Base-by-base conservation (phyloP, 208 protist genomes). In the Kentomonas sorsogonicus region DNA sequence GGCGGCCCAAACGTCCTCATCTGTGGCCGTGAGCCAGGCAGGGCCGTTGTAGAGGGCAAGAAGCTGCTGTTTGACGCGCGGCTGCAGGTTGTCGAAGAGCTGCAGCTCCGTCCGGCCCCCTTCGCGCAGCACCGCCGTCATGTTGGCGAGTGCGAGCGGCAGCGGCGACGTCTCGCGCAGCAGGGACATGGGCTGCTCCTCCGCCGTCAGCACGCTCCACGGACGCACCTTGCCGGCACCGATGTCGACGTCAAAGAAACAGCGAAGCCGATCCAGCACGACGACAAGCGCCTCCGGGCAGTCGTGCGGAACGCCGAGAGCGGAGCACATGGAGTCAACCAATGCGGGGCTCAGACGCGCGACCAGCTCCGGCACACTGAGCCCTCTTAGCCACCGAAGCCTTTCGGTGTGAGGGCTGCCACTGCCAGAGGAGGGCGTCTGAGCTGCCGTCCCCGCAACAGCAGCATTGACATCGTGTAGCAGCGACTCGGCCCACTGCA, bases 171-270 rank as follows among this genome's bases (percentile, higher is more conserved):
- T 90, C 41, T 87, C 74, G 58, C 70, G 63, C 11, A 76, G 91
- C n/a, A 95, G 59, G 54, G 76, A 90, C 7, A 74, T 89, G 1
- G 89, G 89, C 67, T 88, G 71, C 38, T 72, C 77, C 31, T 65
- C 54, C 11, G 53, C 46, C 2, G 70, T 50, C 31, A 92, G 69
- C 11, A 81, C 72, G 15, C 70, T 53, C 85, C 89, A 95, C 50
- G 76, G 80, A 1, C 82, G 71, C 34, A 87, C 73, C 23, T 36
- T 64, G 25, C 58, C 71, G 0, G 27, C 59, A 3, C 47, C 45
- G 26, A 89, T 58, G 25, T 81, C 69, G 30, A 95, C 89, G 59
- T 92, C 84, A 60, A 89, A 95, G 16, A 86, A 23, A 65, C 93
- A 83, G 13, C 86, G 79, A 33, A 93, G 62, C 22, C 89, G 77